phyloP scores from a whole-genome alignment of 352 stramenopile genomes.

The Phytophthora hibernalis region DNA sequence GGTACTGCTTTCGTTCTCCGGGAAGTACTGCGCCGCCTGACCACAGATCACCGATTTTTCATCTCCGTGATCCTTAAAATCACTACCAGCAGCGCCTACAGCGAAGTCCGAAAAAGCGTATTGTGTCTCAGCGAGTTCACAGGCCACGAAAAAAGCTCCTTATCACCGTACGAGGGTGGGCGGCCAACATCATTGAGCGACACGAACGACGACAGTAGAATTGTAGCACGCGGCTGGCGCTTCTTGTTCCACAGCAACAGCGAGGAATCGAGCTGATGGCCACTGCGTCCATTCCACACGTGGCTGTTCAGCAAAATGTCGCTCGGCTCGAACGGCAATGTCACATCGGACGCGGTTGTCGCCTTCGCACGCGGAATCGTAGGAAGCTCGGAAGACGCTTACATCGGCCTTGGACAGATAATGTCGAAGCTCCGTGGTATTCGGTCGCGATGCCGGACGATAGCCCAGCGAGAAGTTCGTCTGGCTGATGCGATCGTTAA shows the following conservation, averaged over 20 bases:
- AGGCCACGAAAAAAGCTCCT: slow-evolving; percentile 69
- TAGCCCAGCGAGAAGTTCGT: slow-evolving; percentile 41
- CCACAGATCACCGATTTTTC: slow-evolving; percentile 51
- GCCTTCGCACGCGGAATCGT: slow-evolving; percentile 36
- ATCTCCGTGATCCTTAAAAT: slow-evolving; percentile 33
- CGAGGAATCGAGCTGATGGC: slow-evolving; percentile 70
- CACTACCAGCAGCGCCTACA: slow-evolving; percentile 47
- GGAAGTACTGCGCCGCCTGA: slow-evolving; percentile 53
- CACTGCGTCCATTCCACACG: slow-evolving; percentile 55
- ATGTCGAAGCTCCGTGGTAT: slow-evolving; percentile 41
- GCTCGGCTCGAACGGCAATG: slow-evolving; percentile 45
- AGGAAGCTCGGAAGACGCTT: slow-evolving; percentile 40
- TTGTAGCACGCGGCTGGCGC: slow-evolving; percentile 54
- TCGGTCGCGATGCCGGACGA: slow-evolving; percentile 20
- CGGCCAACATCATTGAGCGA: slow-evolving; percentile 35
- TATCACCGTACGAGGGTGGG: slow-evolving; percentile 56
- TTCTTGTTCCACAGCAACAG: slow-evolving; percentile 67
- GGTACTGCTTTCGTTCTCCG: slow-evolving; percentile 25
- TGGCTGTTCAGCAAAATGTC: slow-evolving; percentile 53
- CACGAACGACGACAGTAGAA: slow-evolving; percentile 54
- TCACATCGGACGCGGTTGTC: slow-evolving; percentile 16
- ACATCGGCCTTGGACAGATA: slow-evolving; percentile 55
- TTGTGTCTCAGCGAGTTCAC: slow-evolving; percentile 58
- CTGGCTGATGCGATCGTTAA: slow-evolving; percentile 58
- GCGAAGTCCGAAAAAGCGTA: slow-evolving; percentile 61